Evolutionary conservation across 176 grass and related monocot genomes (phyloP).

Genomic region (Cymbopogon citratus): DNA sequence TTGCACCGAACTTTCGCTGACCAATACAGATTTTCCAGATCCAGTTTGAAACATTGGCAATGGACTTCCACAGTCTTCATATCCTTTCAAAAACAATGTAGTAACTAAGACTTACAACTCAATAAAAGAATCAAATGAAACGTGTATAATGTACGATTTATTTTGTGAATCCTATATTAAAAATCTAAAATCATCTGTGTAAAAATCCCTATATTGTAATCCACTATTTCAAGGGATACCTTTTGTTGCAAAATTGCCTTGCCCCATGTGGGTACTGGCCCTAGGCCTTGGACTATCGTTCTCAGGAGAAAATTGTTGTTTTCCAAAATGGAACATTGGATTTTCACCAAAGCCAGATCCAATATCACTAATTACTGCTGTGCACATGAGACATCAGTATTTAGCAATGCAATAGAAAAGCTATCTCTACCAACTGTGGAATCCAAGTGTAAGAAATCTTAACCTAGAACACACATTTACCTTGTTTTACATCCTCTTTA

Average conservation of each 20-base stretch:
- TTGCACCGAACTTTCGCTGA: constrained; percentile 43
- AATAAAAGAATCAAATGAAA: constrained; percentile 2
- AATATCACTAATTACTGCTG: constrained; percentile 24
- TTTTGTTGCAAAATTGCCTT: constrained; percentile 29
- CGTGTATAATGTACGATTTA: not conserved
- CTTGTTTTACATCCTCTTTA: constrained; percentile 27
- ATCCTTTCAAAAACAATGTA: constrained; percentile 28
- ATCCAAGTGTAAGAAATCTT: constrained; percentile 20
- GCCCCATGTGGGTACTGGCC: constrained; percentile 21
- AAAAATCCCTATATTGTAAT: not conserved
- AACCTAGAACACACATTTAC: constrained; percentile 33
- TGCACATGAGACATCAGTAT: constrained; percentile 18
- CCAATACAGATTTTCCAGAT: constrained; percentile 54
- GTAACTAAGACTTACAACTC: not conserved
- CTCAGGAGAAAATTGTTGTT: not conserved
- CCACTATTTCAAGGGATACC: constrained; percentile 18
- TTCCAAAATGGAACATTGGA: constrained; percentile 24
- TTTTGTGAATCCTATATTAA: constrained; percentile 5
- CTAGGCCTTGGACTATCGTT: constrained; percentile 33
- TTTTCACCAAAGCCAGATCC: not conserved
- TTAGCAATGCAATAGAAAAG: constrained; percentile 27
- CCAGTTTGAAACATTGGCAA: constrained; percentile 63
- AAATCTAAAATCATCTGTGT: not conserved
- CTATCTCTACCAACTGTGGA: constrained; percentile 11
- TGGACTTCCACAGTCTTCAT: constrained; percentile 22